These are phyloP conservation scores for Tetrapisispora namnaoensis DNA, from an alignment of 805 yeast species.

Conservation along the genomic window DNA sequence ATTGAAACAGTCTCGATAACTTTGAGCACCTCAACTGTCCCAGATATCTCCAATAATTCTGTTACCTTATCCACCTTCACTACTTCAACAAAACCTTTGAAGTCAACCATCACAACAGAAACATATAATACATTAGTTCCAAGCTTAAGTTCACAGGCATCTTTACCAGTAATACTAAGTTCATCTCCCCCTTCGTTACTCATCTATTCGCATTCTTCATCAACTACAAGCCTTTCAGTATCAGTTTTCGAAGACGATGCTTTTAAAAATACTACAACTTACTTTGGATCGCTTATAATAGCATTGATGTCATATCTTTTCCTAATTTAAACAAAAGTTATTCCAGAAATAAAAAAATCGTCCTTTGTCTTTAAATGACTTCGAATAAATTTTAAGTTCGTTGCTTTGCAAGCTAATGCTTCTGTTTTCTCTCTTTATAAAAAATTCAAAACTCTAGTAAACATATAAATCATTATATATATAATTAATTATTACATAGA, in stretches of 20 bases:
- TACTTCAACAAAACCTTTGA: not conserved
- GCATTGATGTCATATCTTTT: not conserved
- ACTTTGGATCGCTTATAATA: not conserved
- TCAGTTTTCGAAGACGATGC: constrained; percentile 7
- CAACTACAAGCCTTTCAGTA: not conserved
- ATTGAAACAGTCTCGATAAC: not conserved
- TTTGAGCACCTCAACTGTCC: not conserved
- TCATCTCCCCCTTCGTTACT: not conserved
- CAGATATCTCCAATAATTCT: not conserved
- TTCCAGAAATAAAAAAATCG: too few species aligned
- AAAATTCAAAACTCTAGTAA: too few species aligned
- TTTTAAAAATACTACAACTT: not conserved
- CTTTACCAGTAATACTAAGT: not conserved
- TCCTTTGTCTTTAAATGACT: not conserved
- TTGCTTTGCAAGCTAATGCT: not conserved
- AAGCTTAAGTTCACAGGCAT: not conserved
- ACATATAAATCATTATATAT: too few species aligned
- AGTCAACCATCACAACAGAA: not conserved
- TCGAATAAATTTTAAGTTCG: not conserved
- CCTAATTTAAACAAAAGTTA: not conserved
- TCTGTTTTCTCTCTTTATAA: too few species aligned
- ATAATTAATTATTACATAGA: not conserved
- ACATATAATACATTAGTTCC: not conserved
- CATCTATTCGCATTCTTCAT: not conserved
- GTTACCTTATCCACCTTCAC: not conserved